Evolutionary conservation across 2,329 filamentous ascomycete species (phyloP).

Genomic region (Beauveria rudraprayagi): DNA sequence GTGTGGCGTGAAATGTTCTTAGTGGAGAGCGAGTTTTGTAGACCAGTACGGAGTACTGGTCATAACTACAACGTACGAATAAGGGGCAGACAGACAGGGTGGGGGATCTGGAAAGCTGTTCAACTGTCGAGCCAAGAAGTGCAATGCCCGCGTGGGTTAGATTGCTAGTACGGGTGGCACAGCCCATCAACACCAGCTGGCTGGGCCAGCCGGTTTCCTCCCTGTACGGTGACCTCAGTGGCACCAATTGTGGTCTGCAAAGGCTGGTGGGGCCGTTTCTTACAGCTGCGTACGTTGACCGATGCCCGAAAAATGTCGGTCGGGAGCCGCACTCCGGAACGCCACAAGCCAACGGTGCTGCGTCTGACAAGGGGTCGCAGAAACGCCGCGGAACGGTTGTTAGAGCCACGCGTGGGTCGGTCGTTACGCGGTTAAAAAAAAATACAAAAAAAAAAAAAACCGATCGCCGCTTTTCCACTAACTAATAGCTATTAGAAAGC

Average conservation of each 20-base stretch:
- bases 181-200: background rate
- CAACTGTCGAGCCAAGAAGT: background rate
- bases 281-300: background rate
- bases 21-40: no score
- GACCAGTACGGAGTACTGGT: no score
- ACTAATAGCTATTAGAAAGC: background rate
- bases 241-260: background rate
- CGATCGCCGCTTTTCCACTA: background rate
- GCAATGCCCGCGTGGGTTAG: background rate
- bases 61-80: no score
- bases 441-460: background rate
- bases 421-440: no score
- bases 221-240: conserved; percentile 7
- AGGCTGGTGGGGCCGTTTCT: background rate
- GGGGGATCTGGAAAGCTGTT: background rate
- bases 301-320: conserved; percentile 13
- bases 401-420: background rate
- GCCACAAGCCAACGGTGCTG: conserved; percentile 13
- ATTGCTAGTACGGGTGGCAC: background rate
- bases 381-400: conserved; percentile 3
- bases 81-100: no score
- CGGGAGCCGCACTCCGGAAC: conserved; percentile 11
- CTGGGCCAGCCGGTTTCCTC: background rate
- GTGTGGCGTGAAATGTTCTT: no score
- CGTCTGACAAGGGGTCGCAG: conserved; percentile 8